These are phyloP conservation scores for Rhypophila decipiens DNA, from an alignment of 495 filamentous ascomycete species.

Conservation along the genomic window DNA sequence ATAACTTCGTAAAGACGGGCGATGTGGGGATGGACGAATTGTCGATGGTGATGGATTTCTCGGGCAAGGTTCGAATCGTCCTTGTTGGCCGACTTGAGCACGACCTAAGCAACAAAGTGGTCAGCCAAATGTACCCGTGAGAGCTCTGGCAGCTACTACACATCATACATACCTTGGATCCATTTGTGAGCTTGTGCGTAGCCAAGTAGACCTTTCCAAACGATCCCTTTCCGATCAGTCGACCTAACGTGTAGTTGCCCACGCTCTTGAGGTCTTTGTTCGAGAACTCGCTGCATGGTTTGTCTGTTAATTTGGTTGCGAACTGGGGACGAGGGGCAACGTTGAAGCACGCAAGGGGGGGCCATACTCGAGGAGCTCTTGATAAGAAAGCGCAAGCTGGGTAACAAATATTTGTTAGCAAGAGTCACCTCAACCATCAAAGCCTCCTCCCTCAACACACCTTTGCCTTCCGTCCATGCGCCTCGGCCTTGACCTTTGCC, in stretches of 20 bases:
- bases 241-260: constrained; percentile 88
- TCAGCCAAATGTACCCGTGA: not conserved
- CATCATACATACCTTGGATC: constrained; percentile 70
- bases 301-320: constrained; percentile 18
- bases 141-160: not conserved
- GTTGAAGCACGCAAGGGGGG: not conserved
- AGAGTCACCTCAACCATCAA: constrained; percentile 2
- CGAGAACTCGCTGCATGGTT: constrained; percentile 72
- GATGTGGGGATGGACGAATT: constrained; percentile 97
- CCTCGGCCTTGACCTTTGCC: constrained; percentile 73
- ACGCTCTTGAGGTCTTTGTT: constrained; percentile 84
- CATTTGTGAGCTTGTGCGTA: constrained; percentile 95
- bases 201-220: constrained; percentile 98
- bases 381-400: constrained; percentile 93
- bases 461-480: constrained; percentile 91
- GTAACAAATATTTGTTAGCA: constrained; percentile 18
- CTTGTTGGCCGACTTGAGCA: constrained; percentile 95
- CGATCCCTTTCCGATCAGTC: constrained; percentile 91
- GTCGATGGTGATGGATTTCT: constrained; percentile 96
- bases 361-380: constrained; percentile 86
- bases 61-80: constrained; percentile 91
- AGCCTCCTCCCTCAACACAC: constrained; percentile 40
- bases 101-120: constrained; percentile 57
- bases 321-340: too few relatives aligned
- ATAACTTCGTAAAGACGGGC: constrained; percentile 95